These are phyloP conservation scores for Epichloe gansuensis DNA, from an alignment of 2,329 filamentous ascomycete species.

Conservation along the genomic window DNA sequence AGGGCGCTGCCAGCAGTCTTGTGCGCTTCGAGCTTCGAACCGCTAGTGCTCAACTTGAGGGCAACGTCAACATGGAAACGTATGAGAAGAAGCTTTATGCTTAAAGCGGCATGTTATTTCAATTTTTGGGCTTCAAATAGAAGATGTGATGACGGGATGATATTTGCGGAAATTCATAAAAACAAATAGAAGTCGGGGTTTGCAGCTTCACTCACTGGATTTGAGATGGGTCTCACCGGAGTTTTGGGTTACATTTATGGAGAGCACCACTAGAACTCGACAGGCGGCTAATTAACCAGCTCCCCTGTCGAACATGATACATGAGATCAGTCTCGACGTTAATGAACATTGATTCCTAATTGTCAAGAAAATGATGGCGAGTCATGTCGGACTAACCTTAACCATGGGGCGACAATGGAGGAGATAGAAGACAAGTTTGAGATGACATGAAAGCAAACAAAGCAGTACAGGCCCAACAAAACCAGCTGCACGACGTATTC, in stretches of 20 bases:
- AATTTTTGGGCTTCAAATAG: background rate
- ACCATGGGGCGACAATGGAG: too few relatives aligned
- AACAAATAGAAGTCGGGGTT: background rate
- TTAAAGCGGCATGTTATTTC: slow-evolving; percentile 29
- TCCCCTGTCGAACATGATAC: background rate
- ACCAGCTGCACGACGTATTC: too few relatives aligned
- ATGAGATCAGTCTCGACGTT: background rate
- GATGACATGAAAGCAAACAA: too few relatives aligned
- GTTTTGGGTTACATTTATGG: slow-evolving; percentile 1
- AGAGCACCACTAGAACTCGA: slow-evolving; percentile 2
- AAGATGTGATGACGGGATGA: background rate
- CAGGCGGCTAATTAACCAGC: slow-evolving; percentile 3
- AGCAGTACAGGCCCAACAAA: too few relatives aligned
- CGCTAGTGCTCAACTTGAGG: slow-evolving; percentile 88
- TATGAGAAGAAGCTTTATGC: slow-evolving; percentile 99
- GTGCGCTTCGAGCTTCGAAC: slow-evolving; percentile 92
- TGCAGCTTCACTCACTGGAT: background rate
- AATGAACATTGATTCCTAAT: background rate
- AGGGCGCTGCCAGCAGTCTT: slow-evolving; percentile 58
- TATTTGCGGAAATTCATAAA: background rate
- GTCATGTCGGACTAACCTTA: too few relatives aligned
- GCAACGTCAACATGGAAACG: slow-evolving; percentile 95
- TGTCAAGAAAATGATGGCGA: too few relatives aligned
- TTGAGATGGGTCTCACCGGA: background rate
- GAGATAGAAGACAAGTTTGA: too few relatives aligned